Conservation (phyloP, 2,329 filamentous ascomycete species). For the Myotisia sp. region DNA sequence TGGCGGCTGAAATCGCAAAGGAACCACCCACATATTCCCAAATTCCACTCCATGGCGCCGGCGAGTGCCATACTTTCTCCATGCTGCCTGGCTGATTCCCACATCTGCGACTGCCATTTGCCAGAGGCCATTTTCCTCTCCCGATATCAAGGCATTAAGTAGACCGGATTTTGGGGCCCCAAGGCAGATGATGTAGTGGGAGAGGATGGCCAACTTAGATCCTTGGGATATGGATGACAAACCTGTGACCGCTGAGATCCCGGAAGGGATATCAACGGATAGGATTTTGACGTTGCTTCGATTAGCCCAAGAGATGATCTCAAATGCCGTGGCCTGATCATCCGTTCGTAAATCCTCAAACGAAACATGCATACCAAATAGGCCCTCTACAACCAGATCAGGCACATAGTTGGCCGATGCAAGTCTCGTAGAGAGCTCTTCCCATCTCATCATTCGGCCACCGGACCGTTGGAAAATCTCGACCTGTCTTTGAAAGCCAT, state of each 20-base stretch:
- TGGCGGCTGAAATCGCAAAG: slow-evolving; percentile 38
- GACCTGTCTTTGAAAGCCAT: slow-evolving; percentile 66
- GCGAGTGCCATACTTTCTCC: slow-evolving; percentile 70
- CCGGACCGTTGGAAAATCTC: slow-evolving; percentile 73
- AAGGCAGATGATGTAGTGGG: slow-evolving; percentile 70
- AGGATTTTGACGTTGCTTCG: slow-evolving; percentile 69
- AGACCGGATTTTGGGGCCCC: slow-evolving; percentile 78
- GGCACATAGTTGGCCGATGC: slow-evolving; percentile 48
- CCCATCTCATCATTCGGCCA: slow-evolving; percentile 53
- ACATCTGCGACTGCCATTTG: slow-evolving; percentile 74
- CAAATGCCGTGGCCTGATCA: slow-evolving; percentile 70
- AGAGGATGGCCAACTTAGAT: slow-evolving; percentile 61
- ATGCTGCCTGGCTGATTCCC: slow-evolving; percentile 66
- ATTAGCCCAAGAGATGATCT: slow-evolving; percentile 89
- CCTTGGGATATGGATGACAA: slow-evolving; percentile 52
- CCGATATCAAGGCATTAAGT: slow-evolving; percentile 57
- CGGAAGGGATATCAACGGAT: slow-evolving; percentile 81
- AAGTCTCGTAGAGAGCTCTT: slow-evolving; percentile 39
- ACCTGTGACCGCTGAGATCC: slow-evolving; percentile 67
- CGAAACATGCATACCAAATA: slow-evolving; percentile 71
- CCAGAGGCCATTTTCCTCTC: slow-evolving; percentile 47
- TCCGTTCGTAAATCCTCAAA: slow-evolving; percentile 78
- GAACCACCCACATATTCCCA: slow-evolving; percentile 70
- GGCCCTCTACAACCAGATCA: slow-evolving; percentile 73
- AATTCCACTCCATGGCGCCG: slow-evolving; percentile 78